Percentiles rank a stretch among this genome's conserved stretches.
These are phyloP conservation scores for Rhodocollybia butyracea DNA, from an alignment of 768 basidiomycete genomes.

Conservation along the genomic window DNA sequence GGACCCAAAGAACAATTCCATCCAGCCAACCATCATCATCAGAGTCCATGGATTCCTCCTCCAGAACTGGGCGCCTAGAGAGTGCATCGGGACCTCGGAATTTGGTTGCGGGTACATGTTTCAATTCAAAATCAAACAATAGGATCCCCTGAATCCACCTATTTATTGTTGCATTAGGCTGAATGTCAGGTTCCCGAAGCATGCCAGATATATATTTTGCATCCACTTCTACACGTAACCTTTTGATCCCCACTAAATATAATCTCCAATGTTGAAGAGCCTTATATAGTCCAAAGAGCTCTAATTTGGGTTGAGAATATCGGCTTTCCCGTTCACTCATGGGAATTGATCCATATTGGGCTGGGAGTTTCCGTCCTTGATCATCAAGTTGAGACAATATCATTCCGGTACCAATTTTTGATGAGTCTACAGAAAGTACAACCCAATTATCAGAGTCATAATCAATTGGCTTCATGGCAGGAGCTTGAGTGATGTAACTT, in stretches of 20 bases:
- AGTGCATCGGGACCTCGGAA: conserved; percentile 32
- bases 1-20: background rate
- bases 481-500: no score
- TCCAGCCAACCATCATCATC: background rate
- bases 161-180: background rate
- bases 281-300: conserved; percentile 22
- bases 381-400: background rate
- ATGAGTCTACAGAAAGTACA: conserved; percentile 30
- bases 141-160: background rate
- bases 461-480: conserved; percentile 16
- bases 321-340: conserved; percentile 17
- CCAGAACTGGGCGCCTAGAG: conserved; percentile 20
- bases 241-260: background rate
- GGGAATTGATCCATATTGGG: background rate
- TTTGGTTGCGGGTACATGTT: conserved; percentile 28
- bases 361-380: background rate
- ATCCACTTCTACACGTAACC: no score
- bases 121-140: conserved; percentile 23
- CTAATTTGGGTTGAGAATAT: conserved; percentile 24
- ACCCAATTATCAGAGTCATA: conserved; percentile 22
- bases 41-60: conserved; percentile 18
- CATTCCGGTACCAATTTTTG: conserved; percentile 15
- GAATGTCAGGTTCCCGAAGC: background rate
- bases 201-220: no score
- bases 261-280: conserved; percentile 27